Evolutionary conservation across 106 monocot species (phyloP).

Genomic region (Hemerocallis citrina): DNA sequence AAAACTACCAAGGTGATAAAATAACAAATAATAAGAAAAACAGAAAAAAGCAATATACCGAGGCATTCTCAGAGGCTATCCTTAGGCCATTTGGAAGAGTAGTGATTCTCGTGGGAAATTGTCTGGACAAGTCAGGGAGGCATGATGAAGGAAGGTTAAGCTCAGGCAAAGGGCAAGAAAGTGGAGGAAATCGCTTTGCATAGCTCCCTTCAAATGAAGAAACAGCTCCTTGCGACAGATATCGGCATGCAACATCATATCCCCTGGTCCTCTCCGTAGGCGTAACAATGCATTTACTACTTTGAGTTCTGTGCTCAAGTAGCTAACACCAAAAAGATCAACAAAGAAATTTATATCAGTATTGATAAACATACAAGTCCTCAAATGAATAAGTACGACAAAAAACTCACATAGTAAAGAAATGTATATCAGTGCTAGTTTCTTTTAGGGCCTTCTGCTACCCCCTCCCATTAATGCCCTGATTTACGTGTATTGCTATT

Average conservation of each 20-base stretch:
- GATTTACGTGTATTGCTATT: too few species aligned
- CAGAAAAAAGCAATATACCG: conserved; percentile 19
- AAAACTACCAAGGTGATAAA: not conserved
- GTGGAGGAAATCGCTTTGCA: conserved; percentile 31
- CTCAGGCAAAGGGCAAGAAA: conserved; percentile 32
- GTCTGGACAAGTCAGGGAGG: conserved; percentile 22
- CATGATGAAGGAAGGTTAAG: conserved; percentile 28
- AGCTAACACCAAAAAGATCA: conserved; percentile 7
- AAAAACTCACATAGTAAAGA: too few species aligned
- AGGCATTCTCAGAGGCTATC: conserved; percentile 63
- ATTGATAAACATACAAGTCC: too few species aligned
- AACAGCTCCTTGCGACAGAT: conserved; percentile 21
- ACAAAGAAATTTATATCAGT: too few species aligned
- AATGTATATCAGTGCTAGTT: too few species aligned
- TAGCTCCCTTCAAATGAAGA: conserved; percentile 17
- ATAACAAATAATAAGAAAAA: not conserved
- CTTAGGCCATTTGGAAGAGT: conserved; percentile 66
- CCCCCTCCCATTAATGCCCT: too few species aligned
- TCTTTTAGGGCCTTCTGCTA: too few species aligned
- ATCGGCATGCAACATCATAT: conserved; percentile 7
- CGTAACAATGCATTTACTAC: not conserved
- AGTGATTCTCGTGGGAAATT: conserved; percentile 49
- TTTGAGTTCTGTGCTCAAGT: conserved; percentile 10
- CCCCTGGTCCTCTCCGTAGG: not conserved
- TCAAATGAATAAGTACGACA: too few species aligned